Evolutionary conservation across 345 rosid genomes (phyloP), one percentile per base, ranked within the genome.

Genomic region (Lenwebbia sp.): DNA sequence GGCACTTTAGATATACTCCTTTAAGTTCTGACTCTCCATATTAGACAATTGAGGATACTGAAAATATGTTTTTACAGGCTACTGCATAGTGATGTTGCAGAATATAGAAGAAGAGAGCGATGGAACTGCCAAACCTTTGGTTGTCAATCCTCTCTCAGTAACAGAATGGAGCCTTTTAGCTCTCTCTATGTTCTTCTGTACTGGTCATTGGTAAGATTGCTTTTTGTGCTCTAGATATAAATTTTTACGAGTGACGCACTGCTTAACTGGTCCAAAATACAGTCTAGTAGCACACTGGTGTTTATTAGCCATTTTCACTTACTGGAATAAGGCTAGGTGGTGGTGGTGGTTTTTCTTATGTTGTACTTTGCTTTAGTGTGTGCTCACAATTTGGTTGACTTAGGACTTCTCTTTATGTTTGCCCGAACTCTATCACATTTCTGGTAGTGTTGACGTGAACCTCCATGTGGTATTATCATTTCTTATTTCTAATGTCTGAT

Each of bases 81-180:
- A 94, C 90, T 97, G 99, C 93, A 94, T 97, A 74, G 85, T 84
- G 89, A 94, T 90, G 90, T 91, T 97, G 88, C 94, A 88, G 49
- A 93, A 89, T 82, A 54, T 90, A 53, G 96, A 90, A 90, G 88
- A 85, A 28, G 89, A 87, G 76, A 84, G 74, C 40, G 49, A 78
- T 70, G 91, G 87, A 70, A 84, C 85, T 87, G 60, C 84, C 55
- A 89, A 84, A 84, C 58, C 57, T 52, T 86, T 85, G 40, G 84
- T 76, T 88, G 86, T 91, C 84, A 89, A 91, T 89, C 94, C 96
- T 87, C 93, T 95, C 40, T 90, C 95, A 52, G 92, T 96, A 85
- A 88, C 90, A 37, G 97, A 97, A 78, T 96, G 99, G 99, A 92
- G 89, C 88, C 96, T 96, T 30, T 93, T 95, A 57, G 95, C 98